Base-by-base conservation (phyloP, 305 asterid genomes). In the Withania somnifera region DNA sequence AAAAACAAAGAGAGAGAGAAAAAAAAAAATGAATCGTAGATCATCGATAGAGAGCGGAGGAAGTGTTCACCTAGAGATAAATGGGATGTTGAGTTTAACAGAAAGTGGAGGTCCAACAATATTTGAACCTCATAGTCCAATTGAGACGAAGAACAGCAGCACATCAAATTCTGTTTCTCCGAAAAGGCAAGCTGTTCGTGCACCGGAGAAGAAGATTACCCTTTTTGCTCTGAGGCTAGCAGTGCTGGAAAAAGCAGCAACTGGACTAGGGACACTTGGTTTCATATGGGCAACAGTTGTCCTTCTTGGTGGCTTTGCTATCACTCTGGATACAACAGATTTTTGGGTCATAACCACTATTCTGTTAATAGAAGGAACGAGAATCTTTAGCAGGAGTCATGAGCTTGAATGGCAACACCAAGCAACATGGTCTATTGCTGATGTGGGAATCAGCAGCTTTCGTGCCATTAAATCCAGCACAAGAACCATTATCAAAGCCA, bases 351-450 rank as follows among this genome's bases (percentile, higher is more conserved):
- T 96, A 42, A 93, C 99, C 2, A 87, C 90, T 2, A 94, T 96
- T 47, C 86, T 96, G 24, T 45, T 94, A 13, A 93, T 90, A 45
- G 99, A 96, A 67, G 95, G 97, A 3, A 87, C 98, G 0, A 69
- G 99, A 14, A 94, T 96, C 11, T 94, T 96, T 82, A 93, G 99
- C 86, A 77, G 99, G 40, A 96, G 98, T 66, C 97, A 79, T n/a
- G 99, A 96, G 94, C 96, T 96, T 26, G 99, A 96, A 68, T 95
- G 95, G 96, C 99, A 96, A 85, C 99, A 96, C 47, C 98, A 96
- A 13, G 91, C 98, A 54, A 94, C 98, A 6, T 94, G 97, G 98
- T 86, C 94, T 11, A 82, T 96, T 30, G 30, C 98, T 7, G 96
- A 88, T 24, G 96, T 86, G 1, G 97, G 98, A 34, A 90, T 93